Evolutionary conservation across 2,329 filamentous ascomycete genomes (phyloP), one percentile per base, ranked within the genome.

Genomic region (Alternaria panax): DNA sequence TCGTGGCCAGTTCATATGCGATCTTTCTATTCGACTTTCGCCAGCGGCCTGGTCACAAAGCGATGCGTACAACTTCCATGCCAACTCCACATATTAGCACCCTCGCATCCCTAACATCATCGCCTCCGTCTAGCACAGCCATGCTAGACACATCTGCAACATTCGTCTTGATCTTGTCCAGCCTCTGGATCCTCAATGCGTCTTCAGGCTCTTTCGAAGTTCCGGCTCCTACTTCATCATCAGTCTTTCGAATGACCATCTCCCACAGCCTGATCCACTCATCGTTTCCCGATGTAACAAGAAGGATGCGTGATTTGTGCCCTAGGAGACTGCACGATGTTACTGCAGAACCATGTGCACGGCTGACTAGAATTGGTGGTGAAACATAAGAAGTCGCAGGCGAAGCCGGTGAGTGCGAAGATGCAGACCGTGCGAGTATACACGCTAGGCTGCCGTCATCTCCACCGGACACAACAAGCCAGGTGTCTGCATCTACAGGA

Each of bases 371-470:
- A 5, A 81, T 65, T 1, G 78, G 79, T 9, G 54, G 54, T 11
- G 51, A 52, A 8, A 30, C 38, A 25, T 57, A 51, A 28, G 50
- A 3, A 70, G 61, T 47, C 57, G 67, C 14, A 74, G 69, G 38
- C 67, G 73, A 32, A 57, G 41, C 7, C 6, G 34, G 20, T 11
- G 53, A 36, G 46, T 20, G 40, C 20, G 50, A 22, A 14, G 38
- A 12, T 3, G 51, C 8, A 50, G 53, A 25, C 22, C 24, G 24
- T n/a, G 48, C 56, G 36, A 66, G 55, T 27, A 84, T 67, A 30
- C 84, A 72, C 0, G 85, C 89, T 0, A 98, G 76, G 4, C 90
- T 90, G 62, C 95, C 95, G 76, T 98, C 95, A 69, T 99, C 95
- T 22, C 95, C 93, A 25, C 92, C 92, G 0, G 92, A 93, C 5